Conservation (phyloP, 768 basidiomycete genomes). For the Clavulina sp. region DNA sequence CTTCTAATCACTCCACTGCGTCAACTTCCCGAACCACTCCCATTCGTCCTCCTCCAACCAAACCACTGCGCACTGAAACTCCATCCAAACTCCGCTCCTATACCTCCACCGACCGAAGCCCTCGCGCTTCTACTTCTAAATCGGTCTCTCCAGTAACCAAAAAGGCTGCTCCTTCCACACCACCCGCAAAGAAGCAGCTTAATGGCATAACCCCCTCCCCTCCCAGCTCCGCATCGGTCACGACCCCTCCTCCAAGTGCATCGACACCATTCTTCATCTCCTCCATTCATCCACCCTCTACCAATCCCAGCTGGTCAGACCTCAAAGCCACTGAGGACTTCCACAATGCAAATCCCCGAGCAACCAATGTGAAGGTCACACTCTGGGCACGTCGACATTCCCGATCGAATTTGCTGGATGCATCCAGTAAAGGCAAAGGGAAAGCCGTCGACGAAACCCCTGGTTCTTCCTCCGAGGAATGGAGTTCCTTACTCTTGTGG, state of each 20-base stretch:
- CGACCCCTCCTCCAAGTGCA: too few species aligned
- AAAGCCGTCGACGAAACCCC: constrained; percentile 28
- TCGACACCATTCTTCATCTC: constrained; percentile 33
- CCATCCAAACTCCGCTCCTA: too few species aligned
- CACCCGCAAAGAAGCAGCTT: too few species aligned
- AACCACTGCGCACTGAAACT: too few species aligned
- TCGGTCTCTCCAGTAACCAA: too few species aligned
- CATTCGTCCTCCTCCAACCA: not conserved
- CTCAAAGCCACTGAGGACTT: constrained; percentile 36
- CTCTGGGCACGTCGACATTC: constrained; percentile 42
- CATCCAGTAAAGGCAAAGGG: constrained; percentile 24
- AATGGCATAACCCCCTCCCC: too few species aligned
- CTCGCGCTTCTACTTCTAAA: too few species aligned
- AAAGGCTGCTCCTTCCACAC: too few species aligned
- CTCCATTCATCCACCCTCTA: constrained; percentile 49
- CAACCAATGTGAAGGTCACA: constrained; percentile 34
- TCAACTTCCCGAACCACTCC: constrained; percentile 1
- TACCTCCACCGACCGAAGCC: too few species aligned
- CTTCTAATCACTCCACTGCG: not conserved
- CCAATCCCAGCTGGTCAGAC: constrained; percentile 56
- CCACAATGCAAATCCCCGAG: constrained; percentile 35
- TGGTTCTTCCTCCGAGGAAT: constrained; percentile 23
- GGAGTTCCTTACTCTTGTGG: constrained; percentile 56
- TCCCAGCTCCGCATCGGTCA: too few species aligned
- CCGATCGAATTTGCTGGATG: constrained; percentile 1